Evolutionary conservation across 2,329 filamentous ascomycete genomes (phyloP), one percentile per base, ranked within the genome.

Genomic region (Fonsecaea multimorphosa): DNA sequence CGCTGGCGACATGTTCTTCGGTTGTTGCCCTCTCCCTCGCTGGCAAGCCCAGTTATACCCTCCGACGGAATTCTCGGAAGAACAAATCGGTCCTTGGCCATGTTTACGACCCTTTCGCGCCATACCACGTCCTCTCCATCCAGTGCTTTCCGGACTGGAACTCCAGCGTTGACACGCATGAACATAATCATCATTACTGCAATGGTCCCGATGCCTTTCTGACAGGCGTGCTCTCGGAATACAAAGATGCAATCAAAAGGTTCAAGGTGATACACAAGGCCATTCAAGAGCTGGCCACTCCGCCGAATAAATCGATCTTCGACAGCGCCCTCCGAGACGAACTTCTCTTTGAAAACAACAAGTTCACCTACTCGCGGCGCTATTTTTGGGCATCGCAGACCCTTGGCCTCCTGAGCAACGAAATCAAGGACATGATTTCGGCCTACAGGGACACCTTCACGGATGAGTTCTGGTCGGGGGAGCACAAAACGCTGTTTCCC

Each of bases 171-270:
- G 82, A 87, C 40, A 81, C 80, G 1, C 84, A 87, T 55, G 84
- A 87, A 58, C 78, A 81, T 4, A 82, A 79, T 1, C 84, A 85
- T 68, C 82, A 83, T 56, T 87, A 86, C 66, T 79, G 85, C 57
- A 88, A 86, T 59, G 87, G 87, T 0, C 85, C 86, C 0, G 84
- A 87, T 70, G 87, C 87, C 0, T 89, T 89, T 62, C 75, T 89
- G 0, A 80, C 86, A 65, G 82, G 85, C 0, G 75, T 89, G 1
- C 79, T 86, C 1, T 80, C 83, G 0, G 87, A 89, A 72, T 89
- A 87, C 68, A 80, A 83, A 63, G 86, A 89, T 71, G 86, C 86
- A 0, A 80, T 84, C 52, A 86, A 86, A 71, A 78, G 87, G 32
- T 86, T 87, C 67, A 79, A 83, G 46, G 81, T 84, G 19, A 83